Percentiles rank a stretch among this genome's conserved stretches.
phyloP scores from a whole-genome alignment of 2,329 filamentous ascomycete species.

The Raffaelea albimanens region DNA sequence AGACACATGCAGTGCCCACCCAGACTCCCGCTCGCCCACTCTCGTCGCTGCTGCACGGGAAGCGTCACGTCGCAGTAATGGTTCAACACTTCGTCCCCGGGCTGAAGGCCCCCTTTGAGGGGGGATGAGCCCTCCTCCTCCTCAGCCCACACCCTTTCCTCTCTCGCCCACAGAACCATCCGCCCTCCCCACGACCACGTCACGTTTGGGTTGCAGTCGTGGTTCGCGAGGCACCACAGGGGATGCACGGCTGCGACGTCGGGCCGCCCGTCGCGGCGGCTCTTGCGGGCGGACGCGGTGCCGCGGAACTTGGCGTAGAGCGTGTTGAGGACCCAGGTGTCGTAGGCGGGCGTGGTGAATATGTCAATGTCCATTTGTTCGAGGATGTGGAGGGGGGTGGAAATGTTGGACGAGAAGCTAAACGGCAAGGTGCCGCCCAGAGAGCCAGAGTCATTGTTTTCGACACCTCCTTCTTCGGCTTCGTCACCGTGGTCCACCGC shows the following conservation, averaged over 20 bases:
- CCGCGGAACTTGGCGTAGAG: constrained; percentile 89
- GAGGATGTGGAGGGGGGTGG: constrained; percentile 65
- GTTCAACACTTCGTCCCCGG: constrained; percentile 78
- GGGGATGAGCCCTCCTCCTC: neutral
- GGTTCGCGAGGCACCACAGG: constrained; percentile 93
- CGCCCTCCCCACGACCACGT: constrained; percentile 84
- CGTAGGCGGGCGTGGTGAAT: constrained; percentile 50
- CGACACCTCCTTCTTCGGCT: constrained; percentile 28
- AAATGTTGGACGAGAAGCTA: constrained; percentile 66
- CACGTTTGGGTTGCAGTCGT: constrained; percentile 92
- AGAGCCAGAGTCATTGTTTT: constrained; percentile 29
- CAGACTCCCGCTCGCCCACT: constrained; percentile 81
- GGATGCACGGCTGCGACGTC: constrained; percentile 92
- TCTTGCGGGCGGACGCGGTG: constrained; percentile 80
- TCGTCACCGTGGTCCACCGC: neutral
- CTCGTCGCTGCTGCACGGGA: constrained; percentile 68
- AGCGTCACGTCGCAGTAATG: constrained; percentile 88
- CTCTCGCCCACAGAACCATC: constrained; percentile 60
- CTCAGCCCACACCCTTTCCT: constrained; percentile 43
- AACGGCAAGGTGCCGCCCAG: constrained; percentile 63
- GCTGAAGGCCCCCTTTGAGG: constrained; percentile 51
- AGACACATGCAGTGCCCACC: constrained; percentile 84
- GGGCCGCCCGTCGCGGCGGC: constrained; percentile 65
- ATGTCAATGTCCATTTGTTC: constrained; percentile 81
- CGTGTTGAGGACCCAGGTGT: constrained; percentile 82